Conservation (phyloP, 2,329 filamentous ascomycete species). For the Aspergillus piperis region DNA sequence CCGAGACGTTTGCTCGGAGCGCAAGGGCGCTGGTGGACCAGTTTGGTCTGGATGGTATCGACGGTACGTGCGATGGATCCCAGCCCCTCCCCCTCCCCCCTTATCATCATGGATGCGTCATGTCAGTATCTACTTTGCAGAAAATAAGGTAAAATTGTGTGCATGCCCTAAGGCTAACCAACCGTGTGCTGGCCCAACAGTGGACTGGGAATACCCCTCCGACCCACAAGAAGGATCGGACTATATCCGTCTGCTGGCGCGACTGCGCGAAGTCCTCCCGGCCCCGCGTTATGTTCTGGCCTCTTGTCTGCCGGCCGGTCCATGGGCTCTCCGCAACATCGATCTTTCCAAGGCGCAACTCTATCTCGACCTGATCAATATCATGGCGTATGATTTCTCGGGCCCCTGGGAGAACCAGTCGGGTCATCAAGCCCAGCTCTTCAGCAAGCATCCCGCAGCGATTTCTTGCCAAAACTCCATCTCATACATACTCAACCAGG, state of each 20-base stretch:
- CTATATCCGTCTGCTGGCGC: constrained; percentile 68
- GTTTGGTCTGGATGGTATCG: constrained; percentile 72
- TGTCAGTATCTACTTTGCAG: neutral
- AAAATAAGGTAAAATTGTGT: neutral
- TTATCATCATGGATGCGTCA: neutral
- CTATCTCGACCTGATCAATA: constrained; percentile 73
- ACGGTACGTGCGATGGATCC: constrained; percentile 57
- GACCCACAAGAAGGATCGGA: constrained; percentile 66
- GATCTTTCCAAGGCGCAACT: constrained; percentile 63
- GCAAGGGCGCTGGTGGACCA: constrained; percentile 68
- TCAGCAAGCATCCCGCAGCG: constrained; percentile 43
- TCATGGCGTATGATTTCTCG: constrained; percentile 79
- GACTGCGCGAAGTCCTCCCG: constrained; percentile 67
- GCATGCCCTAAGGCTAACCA: neutral
- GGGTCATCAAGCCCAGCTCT: constrained; percentile 77
- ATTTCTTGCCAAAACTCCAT: constrained; percentile 67
- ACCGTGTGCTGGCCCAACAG: constrained; percentile 44
- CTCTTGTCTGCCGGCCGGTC: constrained; percentile 69
- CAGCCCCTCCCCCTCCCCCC: neutral
- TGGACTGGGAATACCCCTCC: constrained; percentile 78
- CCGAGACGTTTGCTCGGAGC: constrained; percentile 71
- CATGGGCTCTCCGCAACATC: constrained; percentile 68
- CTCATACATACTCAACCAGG: constrained; percentile 64
- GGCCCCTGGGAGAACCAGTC: constrained; percentile 68
- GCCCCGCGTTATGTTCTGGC: constrained; percentile 69